Conservation (phyloP, 106 monocot genomes). For the Cymbidium sinense region DNA sequence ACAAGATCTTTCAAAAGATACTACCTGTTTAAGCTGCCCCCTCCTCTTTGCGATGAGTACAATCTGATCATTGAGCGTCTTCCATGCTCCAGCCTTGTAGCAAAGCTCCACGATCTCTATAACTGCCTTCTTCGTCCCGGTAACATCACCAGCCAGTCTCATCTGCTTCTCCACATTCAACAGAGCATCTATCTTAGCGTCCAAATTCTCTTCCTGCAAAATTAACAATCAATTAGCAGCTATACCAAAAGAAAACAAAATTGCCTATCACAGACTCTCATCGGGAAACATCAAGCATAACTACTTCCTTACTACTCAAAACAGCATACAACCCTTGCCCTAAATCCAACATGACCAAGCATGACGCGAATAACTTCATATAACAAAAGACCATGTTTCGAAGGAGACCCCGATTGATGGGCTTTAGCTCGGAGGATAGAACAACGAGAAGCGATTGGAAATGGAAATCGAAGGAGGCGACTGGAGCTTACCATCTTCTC, state of each 20-base stretch:
- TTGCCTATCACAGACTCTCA: background rate
- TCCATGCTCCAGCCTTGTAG: conserved; percentile 85
- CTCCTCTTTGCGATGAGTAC: conserved; percentile 83
- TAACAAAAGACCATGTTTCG: background rate
- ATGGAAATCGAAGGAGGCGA: background rate
- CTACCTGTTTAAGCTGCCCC: conserved; percentile 95
- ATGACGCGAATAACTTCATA: background rate
- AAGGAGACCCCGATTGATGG: background rate
- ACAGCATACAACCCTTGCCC: background rate
- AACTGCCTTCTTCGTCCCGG: conserved; percentile 78
- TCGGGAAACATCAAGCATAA: background rate
- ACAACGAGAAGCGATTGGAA: background rate
- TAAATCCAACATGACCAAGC: background rate
- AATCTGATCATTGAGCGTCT: conserved; percentile 94
- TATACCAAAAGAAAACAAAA: background rate
- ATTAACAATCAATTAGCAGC: background rate
- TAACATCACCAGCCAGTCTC: conserved; percentile 81
- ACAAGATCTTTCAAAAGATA: background rate
- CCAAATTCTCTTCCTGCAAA: conserved; percentile 54
- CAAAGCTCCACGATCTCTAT: conserved; percentile 81
- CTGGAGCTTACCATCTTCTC: background rate
- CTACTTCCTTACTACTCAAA: background rate
- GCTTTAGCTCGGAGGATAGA: background rate
- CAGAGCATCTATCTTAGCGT: conserved; percentile 69
- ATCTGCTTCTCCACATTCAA: conserved; percentile 89